phyloP scores from a whole-genome alignment of 2,329 filamentous ascomycete genomes.

The Emmonsia crescens region DNA sequence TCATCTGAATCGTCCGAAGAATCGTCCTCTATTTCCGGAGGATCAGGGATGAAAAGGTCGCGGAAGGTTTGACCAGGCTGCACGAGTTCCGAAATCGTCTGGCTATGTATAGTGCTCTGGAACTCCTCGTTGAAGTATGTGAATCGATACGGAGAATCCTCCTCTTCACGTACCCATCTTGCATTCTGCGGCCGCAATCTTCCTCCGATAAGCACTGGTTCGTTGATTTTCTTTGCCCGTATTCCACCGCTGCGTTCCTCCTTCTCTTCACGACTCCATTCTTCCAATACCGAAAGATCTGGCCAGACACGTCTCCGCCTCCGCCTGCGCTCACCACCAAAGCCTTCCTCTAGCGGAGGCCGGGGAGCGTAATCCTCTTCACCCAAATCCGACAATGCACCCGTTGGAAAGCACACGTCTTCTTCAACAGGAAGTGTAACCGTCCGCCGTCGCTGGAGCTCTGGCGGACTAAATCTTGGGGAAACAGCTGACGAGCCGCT shows the following conservation, averaged over 20 bases:
- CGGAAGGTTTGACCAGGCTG: constrained; percentile 75
- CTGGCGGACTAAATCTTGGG: constrained; percentile 27
- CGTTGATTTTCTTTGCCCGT: constrained; percentile 81
- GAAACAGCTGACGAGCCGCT: constrained; percentile 28
- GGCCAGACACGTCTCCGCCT: constrained; percentile 71
- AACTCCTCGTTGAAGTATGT: constrained; percentile 99
- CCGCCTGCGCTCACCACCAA: constrained; percentile 35
- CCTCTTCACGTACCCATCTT: constrained; percentile 76
- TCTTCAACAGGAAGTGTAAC: constrained; percentile 59
- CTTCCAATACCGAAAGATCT: constrained; percentile 69
- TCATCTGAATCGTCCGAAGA: constrained; percentile 44
- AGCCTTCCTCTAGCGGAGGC: constrained; percentile 34
- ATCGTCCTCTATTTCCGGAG: constrained; percentile 61
- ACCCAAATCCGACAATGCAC: constrained; percentile 65
- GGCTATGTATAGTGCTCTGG: constrained; percentile 88
- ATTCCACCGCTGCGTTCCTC: constrained; percentile 73
- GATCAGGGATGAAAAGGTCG: constrained; percentile 85
- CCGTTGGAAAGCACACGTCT: constrained; percentile 85
- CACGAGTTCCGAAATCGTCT: constrained; percentile 85
- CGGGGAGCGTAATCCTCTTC: constrained; percentile 58
- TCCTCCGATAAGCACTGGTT: constrained; percentile 85
- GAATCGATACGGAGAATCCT: constrained; percentile 86
- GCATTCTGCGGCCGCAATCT: constrained; percentile 69
- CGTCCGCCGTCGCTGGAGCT: constrained; percentile 43
- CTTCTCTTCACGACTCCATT: constrained; percentile 86